Percentiles rank a stretch among this genome's conserved stretches.
Conservation (phyloP, 768 basidiomycete genomes). For the Pseudohyphozyma bogoriensis region DNA sequence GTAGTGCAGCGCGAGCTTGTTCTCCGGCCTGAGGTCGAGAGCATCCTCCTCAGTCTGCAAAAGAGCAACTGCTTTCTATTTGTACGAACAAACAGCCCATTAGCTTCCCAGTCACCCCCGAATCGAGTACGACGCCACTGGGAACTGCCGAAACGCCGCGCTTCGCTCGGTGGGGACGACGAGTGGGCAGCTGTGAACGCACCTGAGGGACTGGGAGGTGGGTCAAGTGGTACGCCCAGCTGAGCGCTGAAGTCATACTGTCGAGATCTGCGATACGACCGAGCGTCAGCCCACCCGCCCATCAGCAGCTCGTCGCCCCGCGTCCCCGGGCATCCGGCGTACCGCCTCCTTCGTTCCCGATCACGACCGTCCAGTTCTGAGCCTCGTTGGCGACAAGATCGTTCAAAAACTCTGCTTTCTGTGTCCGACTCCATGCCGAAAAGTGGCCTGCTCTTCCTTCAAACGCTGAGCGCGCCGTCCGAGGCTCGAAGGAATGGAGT, state of each 20-base stretch:
- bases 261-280: not conserved
- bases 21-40: constrained; percentile 21
- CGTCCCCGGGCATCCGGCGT: not conserved
- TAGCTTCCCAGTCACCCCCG: too few relatives aligned
- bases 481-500: too few relatives aligned
- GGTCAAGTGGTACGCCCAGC: constrained; percentile 10
- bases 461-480: too few relatives aligned
- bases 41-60: constrained; percentile 20
- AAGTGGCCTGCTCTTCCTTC: not conserved
- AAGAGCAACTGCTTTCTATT: constrained; percentile 19
- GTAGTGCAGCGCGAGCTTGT: constrained; percentile 14
- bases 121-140: not conserved
- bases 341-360: constrained; percentile 23
- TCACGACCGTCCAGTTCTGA: constrained; percentile 7
- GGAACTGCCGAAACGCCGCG: not conserved
- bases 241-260: constrained; percentile 15
- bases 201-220: constrained; percentile 13
- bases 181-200: not conserved
- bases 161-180: too few relatives aligned
- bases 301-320: not conserved
- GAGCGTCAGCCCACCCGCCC: not conserved
- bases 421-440: not conserved
- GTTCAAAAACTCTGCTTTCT: not conserved
- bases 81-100: not conserved
- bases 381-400: not conserved